Conservation (phyloP, 768 basidiomycete species). For the Tricholoma hemisulphureum region DNA sequence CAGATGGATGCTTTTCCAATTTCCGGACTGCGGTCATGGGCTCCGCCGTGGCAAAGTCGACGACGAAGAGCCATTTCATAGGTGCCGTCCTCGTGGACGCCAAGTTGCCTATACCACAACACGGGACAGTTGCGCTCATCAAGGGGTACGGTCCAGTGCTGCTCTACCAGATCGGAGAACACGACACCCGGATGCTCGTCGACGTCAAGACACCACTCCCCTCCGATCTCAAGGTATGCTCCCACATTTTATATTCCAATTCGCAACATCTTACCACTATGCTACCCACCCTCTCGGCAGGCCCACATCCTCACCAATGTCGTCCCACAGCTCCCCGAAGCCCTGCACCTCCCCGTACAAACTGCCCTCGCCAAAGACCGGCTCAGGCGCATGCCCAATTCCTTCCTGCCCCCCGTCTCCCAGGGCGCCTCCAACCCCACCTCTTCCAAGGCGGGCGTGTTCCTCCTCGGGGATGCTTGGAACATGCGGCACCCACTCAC, state of each 20-base stretch:
- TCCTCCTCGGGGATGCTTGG: slow-evolving; percentile 94
- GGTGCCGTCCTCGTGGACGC: slow-evolving; percentile 82
- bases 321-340: slow-evolving; percentile 76
- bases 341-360: slow-evolving; percentile 63
- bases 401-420: slow-evolving; percentile 78
- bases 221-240: slow-evolving; percentile 68
- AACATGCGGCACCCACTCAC: slow-evolving; percentile 99
- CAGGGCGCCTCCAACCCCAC: slow-evolving; percentile 43
- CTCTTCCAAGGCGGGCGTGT: slow-evolving; percentile 60
- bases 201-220: slow-evolving; percentile 87
- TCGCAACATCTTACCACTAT: too few species aligned
- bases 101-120: slow-evolving; percentile 65
- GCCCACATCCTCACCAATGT: slow-evolving; percentile 69
- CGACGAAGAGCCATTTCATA: slow-evolving; percentile 76
- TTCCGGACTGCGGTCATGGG: slow-evolving; percentile 76
- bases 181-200: slow-evolving; percentile 91
- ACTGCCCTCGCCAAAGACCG: slow-evolving; percentile 76
- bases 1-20: slow-evolving; percentile 95
- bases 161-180: slow-evolving; percentile 85
- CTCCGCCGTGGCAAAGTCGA: slow-evolving; percentile 44
- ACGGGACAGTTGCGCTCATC: slow-evolving; percentile 83
- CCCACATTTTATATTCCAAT: neutral
- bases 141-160: slow-evolving; percentile 85
- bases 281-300: too few species aligned
- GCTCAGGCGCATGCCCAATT: slow-evolving; percentile 91